These are phyloP conservation scores for Cucurbita moschata DNA, from an alignment of 306 rosid genomes.

Conservation along the genomic window DNA sequence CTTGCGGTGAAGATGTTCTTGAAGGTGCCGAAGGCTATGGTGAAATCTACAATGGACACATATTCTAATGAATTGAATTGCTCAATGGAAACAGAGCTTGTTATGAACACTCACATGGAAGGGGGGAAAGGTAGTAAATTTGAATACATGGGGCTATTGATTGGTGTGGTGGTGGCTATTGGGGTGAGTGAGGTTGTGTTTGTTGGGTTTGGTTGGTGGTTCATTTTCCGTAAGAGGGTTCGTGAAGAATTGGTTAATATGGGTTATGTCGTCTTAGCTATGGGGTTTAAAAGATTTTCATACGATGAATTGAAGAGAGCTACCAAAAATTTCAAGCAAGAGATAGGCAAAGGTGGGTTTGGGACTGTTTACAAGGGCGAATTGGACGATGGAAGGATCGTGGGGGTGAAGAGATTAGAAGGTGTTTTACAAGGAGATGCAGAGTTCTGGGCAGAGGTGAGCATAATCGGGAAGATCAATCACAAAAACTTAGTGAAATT, in stretches of 20 bases:
- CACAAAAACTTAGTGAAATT: constrained; percentile 28
- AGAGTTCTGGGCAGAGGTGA: constrained; percentile 35
- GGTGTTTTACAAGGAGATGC: constrained; percentile 27
- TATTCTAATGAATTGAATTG: constrained; percentile 10
- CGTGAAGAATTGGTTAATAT: constrained; percentile 14
- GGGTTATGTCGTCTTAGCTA: constrained; percentile 20
- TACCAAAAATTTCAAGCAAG: constrained; percentile 17
- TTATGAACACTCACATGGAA: not conserved
- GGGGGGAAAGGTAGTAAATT: not conserved
- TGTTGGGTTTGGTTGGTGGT: constrained; percentile 24
- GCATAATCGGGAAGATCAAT: constrained; percentile 27
- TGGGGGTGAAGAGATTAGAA: constrained; percentile 31
- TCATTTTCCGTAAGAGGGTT: constrained; percentile 4
- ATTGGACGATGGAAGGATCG: constrained; percentile 18
- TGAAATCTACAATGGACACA: not conserved
- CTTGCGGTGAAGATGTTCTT: constrained; percentile 1
- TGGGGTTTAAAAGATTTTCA: constrained; percentile 18
- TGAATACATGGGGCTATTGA: constrained; percentile 6
- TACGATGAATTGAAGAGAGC: constrained; percentile 18
- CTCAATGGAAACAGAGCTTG: not conserved
- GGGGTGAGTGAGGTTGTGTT: constrained; percentile 10
- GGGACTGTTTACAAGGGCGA: constrained; percentile 22
- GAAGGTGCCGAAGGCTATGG: not conserved
- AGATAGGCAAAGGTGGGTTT: constrained; percentile 24
- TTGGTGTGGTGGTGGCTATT: constrained; percentile 14